Evolutionary conservation across 2,329 filamentous ascomycete species (phyloP).

Genomic region (Ascochyta rabiei): DNA sequence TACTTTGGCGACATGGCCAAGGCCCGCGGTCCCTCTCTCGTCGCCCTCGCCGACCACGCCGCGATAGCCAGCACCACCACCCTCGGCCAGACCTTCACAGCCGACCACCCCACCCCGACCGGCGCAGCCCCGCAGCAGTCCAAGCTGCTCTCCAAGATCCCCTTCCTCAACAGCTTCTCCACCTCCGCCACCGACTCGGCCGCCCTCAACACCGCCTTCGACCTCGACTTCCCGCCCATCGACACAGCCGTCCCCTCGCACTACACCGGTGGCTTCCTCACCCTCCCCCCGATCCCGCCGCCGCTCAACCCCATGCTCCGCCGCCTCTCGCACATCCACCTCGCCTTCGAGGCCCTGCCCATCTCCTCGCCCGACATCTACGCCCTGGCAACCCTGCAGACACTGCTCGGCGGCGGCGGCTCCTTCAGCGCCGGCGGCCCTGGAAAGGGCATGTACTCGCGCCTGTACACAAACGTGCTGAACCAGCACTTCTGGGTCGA

Average conservation of each 20-base stretch:
- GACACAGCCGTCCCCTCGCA: slow-evolving; percentile 71
- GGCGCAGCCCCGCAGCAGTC: slow-evolving; percentile 60
- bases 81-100: slow-evolving; percentile 55
- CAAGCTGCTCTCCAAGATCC: slow-evolving; percentile 78
- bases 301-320: slow-evolving; percentile 78
- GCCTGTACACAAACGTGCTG: slow-evolving; percentile 95
- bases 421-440: slow-evolving; percentile 96
- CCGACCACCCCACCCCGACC: slow-evolving; percentile 43
- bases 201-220: slow-evolving; percentile 56
- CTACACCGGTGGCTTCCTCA: slow-evolving; percentile 94
- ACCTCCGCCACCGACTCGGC: slow-evolving; percentile 71
- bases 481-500: slow-evolving; percentile 99
- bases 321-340: slow-evolving; percentile 87
- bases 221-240: slow-evolving; percentile 54
- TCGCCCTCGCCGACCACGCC: slow-evolving; percentile 38
- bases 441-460: slow-evolving; percentile 98
- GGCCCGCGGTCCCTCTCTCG: slow-evolving; percentile 52
- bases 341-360: slow-evolving; percentile 93
- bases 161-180: slow-evolving; percentile 88
- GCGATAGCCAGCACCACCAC: slow-evolving; percentile 27
- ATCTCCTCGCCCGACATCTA: slow-evolving; percentile 94
- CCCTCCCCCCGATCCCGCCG: slow-evolving; percentile 79
- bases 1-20: slow-evolving; percentile 91
- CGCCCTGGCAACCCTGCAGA: slow-evolving; percentile 92
- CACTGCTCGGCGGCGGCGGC: slow-evolving; percentile 90